Evolutionary conservation across 2,329 filamentous ascomycete genomes (phyloP).

Genomic region (Cladosporium sp.): DNA sequence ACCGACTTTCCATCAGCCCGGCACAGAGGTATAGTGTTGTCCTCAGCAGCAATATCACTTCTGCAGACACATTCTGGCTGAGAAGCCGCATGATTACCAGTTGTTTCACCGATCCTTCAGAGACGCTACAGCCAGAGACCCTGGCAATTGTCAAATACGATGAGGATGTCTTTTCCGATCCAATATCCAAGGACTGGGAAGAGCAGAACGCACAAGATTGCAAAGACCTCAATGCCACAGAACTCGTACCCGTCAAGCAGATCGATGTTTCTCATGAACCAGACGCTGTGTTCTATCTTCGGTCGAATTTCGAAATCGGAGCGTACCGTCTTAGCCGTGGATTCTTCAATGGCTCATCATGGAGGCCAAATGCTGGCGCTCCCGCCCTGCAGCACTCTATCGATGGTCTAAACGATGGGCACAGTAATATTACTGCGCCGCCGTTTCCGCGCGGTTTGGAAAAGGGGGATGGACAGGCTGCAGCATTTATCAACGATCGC

Average conservation of each 20-base stretch:
- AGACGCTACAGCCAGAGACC: conserved; percentile 44
- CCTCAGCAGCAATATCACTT: conserved; percentile 47
- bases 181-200: conserved; percentile 48
- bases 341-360: conserved; percentile 55
- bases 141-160: conserved; percentile 49
- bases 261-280: conserved; percentile 44
- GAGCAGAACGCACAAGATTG: conserved; percentile 48
- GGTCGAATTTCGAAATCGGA: conserved; percentile 57
- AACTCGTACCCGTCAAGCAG: conserved; percentile 43
- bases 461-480: background rate
- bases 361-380: conserved; percentile 44
- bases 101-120: conserved; percentile 54
- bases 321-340: conserved; percentile 56
- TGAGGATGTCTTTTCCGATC: conserved; percentile 17
- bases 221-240: conserved; percentile 47
- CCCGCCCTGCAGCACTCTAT: conserved; percentile 51
- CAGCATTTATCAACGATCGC: conserved; percentile 28
- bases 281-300: conserved; percentile 51
- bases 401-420: conserved; percentile 37
- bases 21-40: conserved; percentile 68
- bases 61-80: conserved; percentile 36
- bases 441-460: background rate
- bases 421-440: conserved; percentile 23
- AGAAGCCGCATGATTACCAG: conserved; percentile 58
- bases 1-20: conserved; percentile 59